Percentiles rank a stretch among this genome's conserved stretches.
Conservation (phyloP, 1,284 basidiomycete species). For the Cutaneotrichosporon spelunceum region DNA sequence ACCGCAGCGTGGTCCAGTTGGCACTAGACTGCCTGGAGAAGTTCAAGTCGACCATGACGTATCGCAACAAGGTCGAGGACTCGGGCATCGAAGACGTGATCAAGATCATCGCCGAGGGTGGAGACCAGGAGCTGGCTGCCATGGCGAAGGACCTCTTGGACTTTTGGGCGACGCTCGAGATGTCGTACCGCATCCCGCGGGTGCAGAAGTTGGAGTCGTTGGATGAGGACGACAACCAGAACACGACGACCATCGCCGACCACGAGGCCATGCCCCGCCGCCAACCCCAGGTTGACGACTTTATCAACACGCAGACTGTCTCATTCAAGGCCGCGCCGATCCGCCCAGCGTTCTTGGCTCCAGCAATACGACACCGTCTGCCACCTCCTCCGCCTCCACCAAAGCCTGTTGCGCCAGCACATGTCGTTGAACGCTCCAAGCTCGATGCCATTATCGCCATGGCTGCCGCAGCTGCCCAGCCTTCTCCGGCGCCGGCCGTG, state of each 20-base stretch:
- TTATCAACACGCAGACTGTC: conserved; percentile 36
- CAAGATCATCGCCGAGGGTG: conserved; percentile 42
- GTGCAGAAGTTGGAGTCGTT: conserved; percentile 42
- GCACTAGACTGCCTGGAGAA: conserved; percentile 66
- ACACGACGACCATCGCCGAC: conserved; percentile 47
- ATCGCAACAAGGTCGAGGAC: conserved; percentile 90
- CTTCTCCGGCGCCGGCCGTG: neutral
- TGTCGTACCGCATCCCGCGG: conserved; percentile 45
- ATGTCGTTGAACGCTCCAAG: conserved; percentile 32
- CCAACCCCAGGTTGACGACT: conserved; percentile 29
- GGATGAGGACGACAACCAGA: conserved; percentile 48
- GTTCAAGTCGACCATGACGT: conserved; percentile 80
- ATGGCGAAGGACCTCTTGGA: conserved; percentile 39
- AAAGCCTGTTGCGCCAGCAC: conserved; percentile 18
- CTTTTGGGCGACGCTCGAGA: conserved; percentile 44
- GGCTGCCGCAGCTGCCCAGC: conserved; percentile 22
- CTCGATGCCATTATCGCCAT: conserved; percentile 52
- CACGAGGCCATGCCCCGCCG: conserved; percentile 30
- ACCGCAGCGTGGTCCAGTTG: conserved; percentile 67
- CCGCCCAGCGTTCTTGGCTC: conserved; percentile 24
- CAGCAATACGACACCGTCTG: conserved; percentile 15
- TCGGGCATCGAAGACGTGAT: conserved; percentile 72
- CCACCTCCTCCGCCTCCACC: conserved; percentile 29
- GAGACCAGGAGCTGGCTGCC: conserved; percentile 30
- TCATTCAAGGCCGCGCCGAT: conserved; percentile 39